A percentile compares a stretch with the other conserved stretches of the same genome.
Evolutionary conservation across 2,329 filamentous ascomycete genomes (phyloP).

Genomic region (Colletotrichum ledebouriae): DNA sequence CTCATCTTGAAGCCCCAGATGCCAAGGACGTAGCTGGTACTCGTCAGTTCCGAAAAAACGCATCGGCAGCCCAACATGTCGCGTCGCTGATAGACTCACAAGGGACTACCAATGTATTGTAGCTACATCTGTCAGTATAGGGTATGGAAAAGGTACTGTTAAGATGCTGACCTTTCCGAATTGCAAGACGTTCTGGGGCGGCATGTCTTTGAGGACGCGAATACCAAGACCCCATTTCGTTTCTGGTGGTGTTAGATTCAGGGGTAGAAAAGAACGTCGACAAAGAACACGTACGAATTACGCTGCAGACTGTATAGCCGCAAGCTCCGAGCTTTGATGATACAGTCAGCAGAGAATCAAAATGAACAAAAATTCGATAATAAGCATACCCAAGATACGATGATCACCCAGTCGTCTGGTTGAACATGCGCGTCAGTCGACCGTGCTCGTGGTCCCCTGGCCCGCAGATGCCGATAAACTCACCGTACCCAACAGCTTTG

Average conservation of each 20-base stretch:
- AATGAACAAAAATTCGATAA: not conserved
- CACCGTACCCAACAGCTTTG: slow-evolving; percentile 50
- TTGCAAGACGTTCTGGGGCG: slow-evolving; percentile 52
- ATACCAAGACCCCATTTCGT: slow-evolving; percentile 60
- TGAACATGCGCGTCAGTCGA: slow-evolving; percentile 11
- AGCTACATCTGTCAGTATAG: slow-evolving; percentile 42
- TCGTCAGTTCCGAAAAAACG: not conserved
- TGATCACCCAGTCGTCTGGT: slow-evolving; percentile 43
- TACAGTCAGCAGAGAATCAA: not conserved
- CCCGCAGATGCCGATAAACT: slow-evolving; percentile 10
- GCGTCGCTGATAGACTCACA: slow-evolving; percentile 49
- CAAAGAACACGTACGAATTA: slow-evolving; percentile 51
- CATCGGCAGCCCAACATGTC: too few relatives aligned
- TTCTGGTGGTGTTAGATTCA: slow-evolving; percentile 47
- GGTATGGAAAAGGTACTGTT: accelerated
- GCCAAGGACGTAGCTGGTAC: slow-evolving; percentile 54
- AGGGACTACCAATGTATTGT: slow-evolving; percentile 58
- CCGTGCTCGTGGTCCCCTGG: not conserved
- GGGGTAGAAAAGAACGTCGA: not conserved
- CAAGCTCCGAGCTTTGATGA: slow-evolving; percentile 48
- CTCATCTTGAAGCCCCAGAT: slow-evolving; percentile 63
- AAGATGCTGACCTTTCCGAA: slow-evolving; percentile 50
- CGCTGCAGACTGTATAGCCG: slow-evolving; percentile 52
- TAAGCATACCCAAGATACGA: slow-evolving; percentile 48
- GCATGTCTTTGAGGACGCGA: slow-evolving; percentile 52